Base-by-base conservation (phyloP, 1,139 yeast species). In the Groenewaldozyma auringiensis region DNA sequence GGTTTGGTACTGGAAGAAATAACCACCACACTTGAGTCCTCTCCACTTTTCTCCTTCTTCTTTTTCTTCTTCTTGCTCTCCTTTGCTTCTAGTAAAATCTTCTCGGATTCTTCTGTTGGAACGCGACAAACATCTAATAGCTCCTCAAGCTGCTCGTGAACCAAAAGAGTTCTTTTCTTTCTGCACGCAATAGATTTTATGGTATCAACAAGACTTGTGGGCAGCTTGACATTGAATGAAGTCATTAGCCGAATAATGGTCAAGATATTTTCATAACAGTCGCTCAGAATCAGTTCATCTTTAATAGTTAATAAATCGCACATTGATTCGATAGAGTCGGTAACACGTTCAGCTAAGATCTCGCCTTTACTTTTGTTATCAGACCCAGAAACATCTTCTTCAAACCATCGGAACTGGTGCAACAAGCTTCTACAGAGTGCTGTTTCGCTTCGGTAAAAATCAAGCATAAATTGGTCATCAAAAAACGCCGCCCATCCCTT, bases 361-460 rank as follows among this genome's bases (percentile, higher is more conserved):
- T 55, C 57, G 22, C 59, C 55, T 34, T 48, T 49, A 22, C 58
- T 43, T 16, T 50, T 38, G 41, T 51, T 47, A 25, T 38, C 37
- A 22, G 54, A 46, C 17, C 59, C 42, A 32, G 69, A 66, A 36
- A 73, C 55, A 34, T 66, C 66, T 13, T 67, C 67, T 29, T 66
- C 73, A 40, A 86, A 67, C 9, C 75, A 66, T 47, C 83, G 70
- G 57, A 76, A 83, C 2, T 89, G 78, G 48, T 76, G 81, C 17
- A 89, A 64, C 37, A 89, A 66, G 2, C 72, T 66, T 52, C 81
- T 81, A 53, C 95, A 82, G 42, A 85, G 71, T 54, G 89, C 96
- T 45, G 88, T 70, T 0, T 87, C 81, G 61, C 88, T 96, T 61
- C 95, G 77, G 16, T 96, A 85, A 55, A 87, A 88, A 51, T 85